These are phyloP conservation scores for Trichoderma simmonsii DNA, from an alignment of 2,329 filamentous ascomycete species.

Conservation along the genomic window DNA sequence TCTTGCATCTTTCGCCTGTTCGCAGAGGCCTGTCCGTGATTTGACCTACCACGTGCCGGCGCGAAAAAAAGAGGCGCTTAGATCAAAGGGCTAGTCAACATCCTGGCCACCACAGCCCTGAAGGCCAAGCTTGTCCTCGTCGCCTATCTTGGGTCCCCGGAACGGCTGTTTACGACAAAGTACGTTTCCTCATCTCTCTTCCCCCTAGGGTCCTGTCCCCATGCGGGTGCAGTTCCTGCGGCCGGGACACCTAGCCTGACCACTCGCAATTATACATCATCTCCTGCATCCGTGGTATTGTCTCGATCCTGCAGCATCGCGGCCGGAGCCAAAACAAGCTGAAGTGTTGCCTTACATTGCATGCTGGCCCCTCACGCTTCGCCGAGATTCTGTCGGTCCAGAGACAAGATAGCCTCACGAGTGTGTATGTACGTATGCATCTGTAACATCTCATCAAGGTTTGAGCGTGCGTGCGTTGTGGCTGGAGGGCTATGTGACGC, in stretches of 20 bases:
- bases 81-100: constrained; percentile 10
- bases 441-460: background rate
- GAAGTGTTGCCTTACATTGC: background rate
- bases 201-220: background rate
- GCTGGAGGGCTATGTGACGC: background rate
- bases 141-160: background rate
- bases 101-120: background rate
- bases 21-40: background rate
- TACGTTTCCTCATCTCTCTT: background rate
- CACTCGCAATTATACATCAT: background rate
- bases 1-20: background rate
- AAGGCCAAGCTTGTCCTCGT: background rate
- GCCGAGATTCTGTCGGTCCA: background rate
- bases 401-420: background rate
- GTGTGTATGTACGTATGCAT: background rate
- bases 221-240: background rate
- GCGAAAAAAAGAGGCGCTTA: constrained; percentile 11
- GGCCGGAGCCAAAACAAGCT: background rate
- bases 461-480: background rate
- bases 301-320: constrained; percentile 14
- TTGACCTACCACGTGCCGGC: background rate
- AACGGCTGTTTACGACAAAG: background rate
- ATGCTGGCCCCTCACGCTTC: background rate
- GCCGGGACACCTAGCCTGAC: background rate
- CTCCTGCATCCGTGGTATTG: background rate